A percentile compares a stretch with the other conserved stretches of the same genome.
These are phyloP conservation scores for Roridomyces roridus DNA, from an alignment of 768 basidiomycete species.

Conservation along the genomic window DNA sequence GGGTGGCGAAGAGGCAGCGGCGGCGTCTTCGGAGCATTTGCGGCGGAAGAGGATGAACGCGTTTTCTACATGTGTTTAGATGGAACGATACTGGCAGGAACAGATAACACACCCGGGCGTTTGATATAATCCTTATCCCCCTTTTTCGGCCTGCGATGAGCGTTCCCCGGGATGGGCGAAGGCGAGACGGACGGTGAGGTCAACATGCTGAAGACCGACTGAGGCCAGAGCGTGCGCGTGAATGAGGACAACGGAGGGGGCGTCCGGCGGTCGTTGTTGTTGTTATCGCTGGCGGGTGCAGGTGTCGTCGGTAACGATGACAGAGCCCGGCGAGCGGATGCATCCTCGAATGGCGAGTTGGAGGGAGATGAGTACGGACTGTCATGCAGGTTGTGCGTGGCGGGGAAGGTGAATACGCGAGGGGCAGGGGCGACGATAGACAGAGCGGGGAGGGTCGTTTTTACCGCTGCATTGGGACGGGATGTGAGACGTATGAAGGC, in stretches of 20 bases:
- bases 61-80: too few relatives aligned
- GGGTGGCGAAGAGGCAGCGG: too few relatives aligned
- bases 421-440: constrained; percentile 73
- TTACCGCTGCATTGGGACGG: constrained; percentile 6
- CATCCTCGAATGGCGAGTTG: constrained; percentile 69
- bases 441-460: constrained; percentile 45
- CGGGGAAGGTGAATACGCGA: constrained; percentile 74
- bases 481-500: not conserved
- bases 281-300: constrained; percentile 23
- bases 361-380: constrained; percentile 71
- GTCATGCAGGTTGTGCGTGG: constrained; percentile 65
- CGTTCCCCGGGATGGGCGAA: constrained; percentile 55
- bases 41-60: constrained; percentile 86
- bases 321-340: constrained; percentile 58
- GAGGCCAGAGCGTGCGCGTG: constrained; percentile 50
- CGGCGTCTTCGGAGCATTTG: constrained; percentile 78
- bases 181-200: constrained; percentile 48
- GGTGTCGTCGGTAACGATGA: constrained; percentile 46
- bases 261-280: constrained; percentile 4
- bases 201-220: constrained; percentile 34
- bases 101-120: too few relatives aligned
- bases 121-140: constrained; percentile 86
- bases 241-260: constrained; percentile 17
- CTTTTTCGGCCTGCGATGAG: constrained; percentile 65
- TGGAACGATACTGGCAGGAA: too few relatives aligned